Conservation (phyloP, 2,329 filamentous ascomycete species). For the Hypoxylon sp. region DNA sequence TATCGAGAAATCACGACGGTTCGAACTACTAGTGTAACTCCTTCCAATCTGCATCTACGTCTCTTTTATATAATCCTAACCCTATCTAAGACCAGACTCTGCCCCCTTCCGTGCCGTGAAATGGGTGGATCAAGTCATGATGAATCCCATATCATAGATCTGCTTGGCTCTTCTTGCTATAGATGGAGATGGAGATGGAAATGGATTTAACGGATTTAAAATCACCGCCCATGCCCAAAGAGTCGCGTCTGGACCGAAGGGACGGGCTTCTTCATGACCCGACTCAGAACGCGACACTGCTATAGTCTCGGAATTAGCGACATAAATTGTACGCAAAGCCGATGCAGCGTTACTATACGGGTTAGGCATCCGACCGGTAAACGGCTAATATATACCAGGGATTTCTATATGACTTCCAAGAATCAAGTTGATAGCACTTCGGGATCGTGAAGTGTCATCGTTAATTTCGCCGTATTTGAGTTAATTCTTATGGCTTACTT, state of each 20-base stretch:
- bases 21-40: background rate
- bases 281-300: background rate
- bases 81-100: background rate
- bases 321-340: background rate
- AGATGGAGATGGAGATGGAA: no score
- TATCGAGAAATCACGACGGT: background rate
- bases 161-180: background rate
- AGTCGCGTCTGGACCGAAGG: background rate
- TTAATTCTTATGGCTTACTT: no score
- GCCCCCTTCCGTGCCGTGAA: background rate
- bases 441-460: no score
- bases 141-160: background rate
- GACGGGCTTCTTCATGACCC: background rate
- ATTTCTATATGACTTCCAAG: background rate
- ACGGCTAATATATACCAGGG: background rate
- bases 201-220: slow-evolving; percentile 2
- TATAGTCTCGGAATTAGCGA: background rate
- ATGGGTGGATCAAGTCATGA: background rate
- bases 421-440: no score
- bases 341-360: background rate
- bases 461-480: no score
- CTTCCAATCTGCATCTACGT: background rate
- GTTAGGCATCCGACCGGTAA: background rate
- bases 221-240: background rate
- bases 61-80: background rate